phyloP scores from a whole-genome alignment of 2,329 filamentous ascomycete genomes.

The Venturiaceae sp. region DNA sequence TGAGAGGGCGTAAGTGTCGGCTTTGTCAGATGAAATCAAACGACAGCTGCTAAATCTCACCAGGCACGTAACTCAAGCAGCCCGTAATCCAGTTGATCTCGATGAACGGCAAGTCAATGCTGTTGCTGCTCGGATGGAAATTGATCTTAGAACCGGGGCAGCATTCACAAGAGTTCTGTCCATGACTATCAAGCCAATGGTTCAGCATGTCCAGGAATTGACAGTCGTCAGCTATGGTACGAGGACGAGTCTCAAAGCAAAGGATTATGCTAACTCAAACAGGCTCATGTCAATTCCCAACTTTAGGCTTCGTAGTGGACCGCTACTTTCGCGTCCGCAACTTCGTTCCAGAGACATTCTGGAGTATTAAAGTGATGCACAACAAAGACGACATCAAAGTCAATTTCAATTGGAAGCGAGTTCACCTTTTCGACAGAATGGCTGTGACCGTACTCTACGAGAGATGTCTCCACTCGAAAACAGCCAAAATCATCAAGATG shows the following conservation, averaged over 20 bases:
- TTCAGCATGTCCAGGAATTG: constrained; percentile 48
- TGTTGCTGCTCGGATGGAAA: constrained; percentile 78
- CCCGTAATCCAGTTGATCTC: constrained; percentile 63
- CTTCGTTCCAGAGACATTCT: constrained; percentile 87
- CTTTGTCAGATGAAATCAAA: not conserved
- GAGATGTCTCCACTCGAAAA: constrained; percentile 66
- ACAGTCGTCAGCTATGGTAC: constrained; percentile 67
- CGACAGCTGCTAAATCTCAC: not conserved
- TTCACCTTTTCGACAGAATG: constrained; percentile 80
- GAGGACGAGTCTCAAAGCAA: no score
- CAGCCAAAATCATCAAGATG: constrained; percentile 73
- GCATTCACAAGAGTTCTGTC: constrained; percentile 88
- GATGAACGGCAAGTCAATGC: constrained; percentile 83
- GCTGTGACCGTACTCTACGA: constrained; percentile 76
- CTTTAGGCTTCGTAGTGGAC: constrained; percentile 92
- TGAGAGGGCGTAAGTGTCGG: constrained; percentile 61
- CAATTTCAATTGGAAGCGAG: constrained; percentile 73
- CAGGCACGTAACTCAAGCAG: constrained; percentile 80
- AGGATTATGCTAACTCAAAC: constrained; percentile 2
- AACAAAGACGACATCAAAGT: constrained; percentile 68
- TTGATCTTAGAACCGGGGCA: constrained; percentile 83
- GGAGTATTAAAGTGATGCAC: constrained; percentile 81
- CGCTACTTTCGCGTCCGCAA: constrained; percentile 89
- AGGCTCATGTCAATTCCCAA: constrained; percentile 94
- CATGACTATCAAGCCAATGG: constrained; percentile 65